These are phyloP conservation scores for Ophiostoma sp. DNA, from an alignment of 2,329 filamentous ascomycete species.

Conservation along the genomic window DNA sequence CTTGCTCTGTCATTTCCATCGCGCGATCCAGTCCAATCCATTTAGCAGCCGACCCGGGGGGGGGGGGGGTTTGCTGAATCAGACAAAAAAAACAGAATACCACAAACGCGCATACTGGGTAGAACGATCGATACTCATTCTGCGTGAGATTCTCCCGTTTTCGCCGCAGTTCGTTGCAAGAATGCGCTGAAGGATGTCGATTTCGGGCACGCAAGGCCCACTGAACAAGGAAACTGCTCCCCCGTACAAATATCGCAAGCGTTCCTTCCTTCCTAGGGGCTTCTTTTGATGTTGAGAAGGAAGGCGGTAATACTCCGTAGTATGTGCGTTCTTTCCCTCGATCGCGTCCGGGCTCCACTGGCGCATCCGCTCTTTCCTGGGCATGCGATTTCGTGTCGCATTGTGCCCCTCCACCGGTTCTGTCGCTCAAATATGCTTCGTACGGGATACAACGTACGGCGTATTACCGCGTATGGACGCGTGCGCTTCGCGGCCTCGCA, in stretches of 20 bases:
- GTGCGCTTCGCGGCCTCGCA: not conserved
- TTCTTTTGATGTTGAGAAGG: not conserved
- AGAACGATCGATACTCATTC: not conserved
- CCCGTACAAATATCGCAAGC: not conserved
- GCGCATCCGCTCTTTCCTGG: not conserved
- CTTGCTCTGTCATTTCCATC: not conserved
- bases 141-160: not conserved
- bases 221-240: not conserved
- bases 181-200: not conserved
- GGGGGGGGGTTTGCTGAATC: not conserved
- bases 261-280: not conserved
- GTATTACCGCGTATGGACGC: not conserved
- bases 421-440: not conserved
- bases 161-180: not conserved
- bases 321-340: not conserved
- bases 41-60: not conserved
- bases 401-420: slow-evolving; percentile 8
- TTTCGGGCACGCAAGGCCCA: not conserved
- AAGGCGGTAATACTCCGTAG: not conserved
- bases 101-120: not conserved
- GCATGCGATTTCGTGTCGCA: not conserved
- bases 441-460: not conserved
- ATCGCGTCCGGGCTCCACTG: not conserved
- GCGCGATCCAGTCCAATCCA: not conserved
- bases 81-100: not conserved